A percentile compares a stretch with the other conserved stretches of the same genome.
These are phyloP conservation scores for Populus pruinosa DNA, from an alignment of 345 rosid species.

Conservation along the genomic window DNA sequence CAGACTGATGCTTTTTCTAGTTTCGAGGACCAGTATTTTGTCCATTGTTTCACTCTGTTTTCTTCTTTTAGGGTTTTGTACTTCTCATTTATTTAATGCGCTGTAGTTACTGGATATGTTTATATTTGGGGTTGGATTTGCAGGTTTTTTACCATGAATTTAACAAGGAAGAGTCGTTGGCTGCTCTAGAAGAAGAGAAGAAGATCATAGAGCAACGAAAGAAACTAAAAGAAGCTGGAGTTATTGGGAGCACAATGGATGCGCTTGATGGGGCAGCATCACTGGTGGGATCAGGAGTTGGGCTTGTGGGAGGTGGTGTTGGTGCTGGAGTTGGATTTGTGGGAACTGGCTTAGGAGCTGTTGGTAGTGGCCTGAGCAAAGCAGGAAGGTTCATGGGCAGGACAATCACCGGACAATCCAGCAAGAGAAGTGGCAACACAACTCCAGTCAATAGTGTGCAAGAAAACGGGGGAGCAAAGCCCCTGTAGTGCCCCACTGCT, in stretches of 20 bases:
- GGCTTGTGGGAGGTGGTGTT: slow-evolving; percentile 63
- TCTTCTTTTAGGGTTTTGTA: neutral
- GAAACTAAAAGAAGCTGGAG: slow-evolving; percentile 85
- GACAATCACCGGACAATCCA: slow-evolving; percentile 70
- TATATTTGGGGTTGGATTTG: neutral
- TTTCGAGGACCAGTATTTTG: neutral
- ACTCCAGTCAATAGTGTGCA: slow-evolving; percentile 66
- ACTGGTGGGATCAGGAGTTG: slow-evolving; percentile 55
- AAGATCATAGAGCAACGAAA: slow-evolving; percentile 69
- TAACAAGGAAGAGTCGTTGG: slow-evolving; percentile 73
- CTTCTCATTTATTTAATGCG: neutral
- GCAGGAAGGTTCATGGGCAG: slow-evolving; percentile 87
- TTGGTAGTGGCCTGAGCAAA: slow-evolving; percentile 76
- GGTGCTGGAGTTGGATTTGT: slow-evolving; percentile 75
- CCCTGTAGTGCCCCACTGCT: slow-evolving; percentile 20
- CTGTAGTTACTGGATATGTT: neutral
- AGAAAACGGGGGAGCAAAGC: slow-evolving; percentile 65
- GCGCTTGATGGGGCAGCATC: slow-evolving; percentile 70
- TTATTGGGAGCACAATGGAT: slow-evolving; percentile 90
- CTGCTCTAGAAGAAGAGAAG: slow-evolving; percentile 87
- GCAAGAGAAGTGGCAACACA: slow-evolving; percentile 68
- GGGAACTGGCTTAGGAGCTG: slow-evolving; percentile 66
- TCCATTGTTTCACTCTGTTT: neutral
- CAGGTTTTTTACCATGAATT: slow-evolving; percentile 72
- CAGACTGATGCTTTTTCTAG: neutral